A percentile compares a stretch with the other conserved stretches of the same genome.
Evolutionary conservation across 108 stramenopile genomes (phyloP).

Genomic region (Fragilariopsis cylindrus): DNA sequence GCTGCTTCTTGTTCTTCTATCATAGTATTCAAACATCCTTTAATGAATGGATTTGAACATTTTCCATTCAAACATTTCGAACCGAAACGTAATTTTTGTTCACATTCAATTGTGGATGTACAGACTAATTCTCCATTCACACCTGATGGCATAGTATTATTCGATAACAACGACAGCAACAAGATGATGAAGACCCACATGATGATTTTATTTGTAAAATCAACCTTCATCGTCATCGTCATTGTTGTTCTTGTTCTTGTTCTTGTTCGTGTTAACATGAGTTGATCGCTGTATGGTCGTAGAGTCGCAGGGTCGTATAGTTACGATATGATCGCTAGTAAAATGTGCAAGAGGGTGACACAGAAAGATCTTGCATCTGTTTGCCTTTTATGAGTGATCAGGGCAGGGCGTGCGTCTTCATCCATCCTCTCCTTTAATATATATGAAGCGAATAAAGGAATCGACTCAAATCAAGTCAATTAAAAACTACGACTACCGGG

Average conservation of each 20-base stretch:
- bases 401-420: no score
- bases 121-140: background rate
- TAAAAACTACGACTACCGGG: no score
- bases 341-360: background rate
- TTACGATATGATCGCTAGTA: background rate
- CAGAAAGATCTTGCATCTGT: background rate
- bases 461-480: no score
- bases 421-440: no score
- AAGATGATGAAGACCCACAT: background rate
- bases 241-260: background rate
- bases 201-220: background rate
- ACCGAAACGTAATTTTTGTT: background rate
- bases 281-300: background rate
- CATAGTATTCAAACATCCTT: conserved; percentile 30
- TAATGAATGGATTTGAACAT: conserved; percentile 43
- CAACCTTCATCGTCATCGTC: background rate
- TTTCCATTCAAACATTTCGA: background rate
- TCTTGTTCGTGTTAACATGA: background rate
- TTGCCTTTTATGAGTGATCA: background rate
- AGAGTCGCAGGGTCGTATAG: background rate
- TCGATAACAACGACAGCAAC: background rate
- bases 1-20: background rate
- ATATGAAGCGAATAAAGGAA: no score
- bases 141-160: background rate
- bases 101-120: background rate